Conservation (phyloP, 495 filamentous ascomycete species). For the Usnea hakonensis region DNA sequence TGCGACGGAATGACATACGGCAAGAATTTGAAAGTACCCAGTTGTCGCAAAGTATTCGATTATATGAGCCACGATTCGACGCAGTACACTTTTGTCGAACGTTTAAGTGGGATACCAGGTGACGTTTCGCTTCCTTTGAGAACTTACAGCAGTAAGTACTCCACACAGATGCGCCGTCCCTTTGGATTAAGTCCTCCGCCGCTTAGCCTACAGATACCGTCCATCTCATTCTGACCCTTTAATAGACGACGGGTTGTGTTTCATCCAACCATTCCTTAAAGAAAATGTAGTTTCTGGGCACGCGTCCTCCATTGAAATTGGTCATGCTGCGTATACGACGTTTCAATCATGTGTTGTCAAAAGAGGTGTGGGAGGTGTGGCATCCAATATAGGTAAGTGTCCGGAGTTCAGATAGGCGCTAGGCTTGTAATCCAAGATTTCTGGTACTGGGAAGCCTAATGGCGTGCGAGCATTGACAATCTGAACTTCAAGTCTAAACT, state of each 20-base stretch:
- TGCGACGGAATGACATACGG: not conserved
- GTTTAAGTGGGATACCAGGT: not conserved
- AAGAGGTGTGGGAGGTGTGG: not conserved
- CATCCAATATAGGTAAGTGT: not conserved
- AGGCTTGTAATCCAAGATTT: not conserved
- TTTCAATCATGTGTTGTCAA: not conserved
- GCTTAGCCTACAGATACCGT: not conserved
- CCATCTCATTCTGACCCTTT: not conserved
- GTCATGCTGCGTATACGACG: not conserved
- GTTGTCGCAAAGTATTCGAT: not conserved
- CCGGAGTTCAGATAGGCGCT: not conserved
- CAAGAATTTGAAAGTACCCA: not conserved
- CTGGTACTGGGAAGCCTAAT: not conserved
- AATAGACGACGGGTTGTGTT: slow-evolving; percentile 3
- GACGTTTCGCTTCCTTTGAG: not conserved
- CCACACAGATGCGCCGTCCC: not conserved
- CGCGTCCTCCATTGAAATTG: not conserved
- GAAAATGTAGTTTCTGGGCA: not conserved
- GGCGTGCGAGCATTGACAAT: not conserved
- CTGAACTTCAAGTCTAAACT: too few species aligned
- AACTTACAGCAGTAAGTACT: not conserved
- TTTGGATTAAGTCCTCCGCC: not conserved
- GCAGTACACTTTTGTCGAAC: not conserved
- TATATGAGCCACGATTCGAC: not conserved
- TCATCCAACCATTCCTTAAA: not conserved